Evolutionary conservation across 148 eudicot species (phyloP).

Genomic region (Chenopodium quinoa): DNA sequence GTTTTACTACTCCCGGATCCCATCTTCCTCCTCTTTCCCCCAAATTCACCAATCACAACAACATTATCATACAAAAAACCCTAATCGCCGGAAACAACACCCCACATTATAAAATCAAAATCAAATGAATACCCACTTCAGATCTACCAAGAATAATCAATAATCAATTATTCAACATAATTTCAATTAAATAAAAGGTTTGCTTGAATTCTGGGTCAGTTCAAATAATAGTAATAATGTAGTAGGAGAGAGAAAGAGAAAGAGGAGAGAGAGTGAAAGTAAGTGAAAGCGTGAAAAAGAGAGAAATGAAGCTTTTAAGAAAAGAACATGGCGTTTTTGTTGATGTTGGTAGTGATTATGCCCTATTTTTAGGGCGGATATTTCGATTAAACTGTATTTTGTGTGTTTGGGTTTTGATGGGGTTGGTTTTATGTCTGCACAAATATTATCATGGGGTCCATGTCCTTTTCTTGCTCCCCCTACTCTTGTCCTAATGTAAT

Average conservation of each 20-base stretch:
- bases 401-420: neutral
- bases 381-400: conserved; percentile 8
- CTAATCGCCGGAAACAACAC: conserved; percentile 11
- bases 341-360: neutral
- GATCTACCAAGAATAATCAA: neutral
- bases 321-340: conserved; percentile 40
- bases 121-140: neutral
- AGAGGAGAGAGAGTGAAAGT: neutral
- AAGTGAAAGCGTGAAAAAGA: conserved; percentile 30
- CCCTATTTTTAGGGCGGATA: conserved; percentile 34
- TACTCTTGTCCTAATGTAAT: too few relatives aligned
- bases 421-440: neutral
- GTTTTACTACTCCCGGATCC: conserved; percentile 69
- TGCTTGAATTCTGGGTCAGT: too few relatives aligned
- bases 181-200: too few relatives aligned
- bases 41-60: conserved; percentile 2
- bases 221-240: neutral
- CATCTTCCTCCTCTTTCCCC: conserved; percentile 28
- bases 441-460: neutral
- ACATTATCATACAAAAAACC: conserved; percentile 17
- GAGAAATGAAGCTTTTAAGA: conserved; percentile 37
- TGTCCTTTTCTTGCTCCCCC: neutral
- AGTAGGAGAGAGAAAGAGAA: neutral
- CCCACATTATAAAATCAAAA: neutral
- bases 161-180: neutral